phyloP scores from a whole-genome alignment of 257 asterid species.

The Nicotiana benthamiana region DNA sequence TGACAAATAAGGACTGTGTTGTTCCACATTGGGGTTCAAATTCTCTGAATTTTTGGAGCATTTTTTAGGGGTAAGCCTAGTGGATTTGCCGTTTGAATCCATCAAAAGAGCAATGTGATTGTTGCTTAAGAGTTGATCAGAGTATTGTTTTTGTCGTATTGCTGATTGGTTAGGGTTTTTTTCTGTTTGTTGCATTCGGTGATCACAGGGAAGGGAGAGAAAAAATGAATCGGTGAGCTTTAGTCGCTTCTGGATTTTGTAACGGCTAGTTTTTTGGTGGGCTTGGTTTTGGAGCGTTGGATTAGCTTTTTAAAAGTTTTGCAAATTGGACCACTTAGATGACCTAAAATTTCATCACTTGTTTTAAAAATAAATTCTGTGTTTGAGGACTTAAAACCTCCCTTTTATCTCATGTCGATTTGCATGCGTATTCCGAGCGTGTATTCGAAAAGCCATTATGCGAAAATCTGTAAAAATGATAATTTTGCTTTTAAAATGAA shows the following conservation, averaged over 20 bases:
- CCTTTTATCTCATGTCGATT: too few species aligned
- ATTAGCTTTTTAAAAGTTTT: not conserved
- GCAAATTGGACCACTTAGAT: not conserved
- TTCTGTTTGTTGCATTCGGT: not conserved
- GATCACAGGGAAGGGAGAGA: not conserved
- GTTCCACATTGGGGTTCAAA: conserved; percentile 10
- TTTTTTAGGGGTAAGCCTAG: not conserved
- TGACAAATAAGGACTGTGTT: conserved; percentile 28
- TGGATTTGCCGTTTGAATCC: conserved; percentile 10
- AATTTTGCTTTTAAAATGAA: too few species aligned
- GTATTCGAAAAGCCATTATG: too few species aligned
- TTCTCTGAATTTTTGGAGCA: conserved; percentile 7
- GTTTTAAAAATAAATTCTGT: too few species aligned
- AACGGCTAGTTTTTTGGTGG: not conserved
- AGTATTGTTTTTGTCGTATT: not conserved
- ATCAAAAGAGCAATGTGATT: not conserved
- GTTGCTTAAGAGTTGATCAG: not conserved
- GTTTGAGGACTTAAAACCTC: too few species aligned
- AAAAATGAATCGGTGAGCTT: not conserved
- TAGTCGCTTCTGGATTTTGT: not conserved
- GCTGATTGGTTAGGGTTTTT: not conserved
- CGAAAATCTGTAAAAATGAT: too few species aligned
- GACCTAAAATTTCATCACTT: too few species aligned
- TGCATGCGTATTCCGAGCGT: too few species aligned
- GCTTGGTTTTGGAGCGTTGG: not conserved